Conservation (phyloP, 768 basidiomycete species). For the Podaxis sp. region DNA sequence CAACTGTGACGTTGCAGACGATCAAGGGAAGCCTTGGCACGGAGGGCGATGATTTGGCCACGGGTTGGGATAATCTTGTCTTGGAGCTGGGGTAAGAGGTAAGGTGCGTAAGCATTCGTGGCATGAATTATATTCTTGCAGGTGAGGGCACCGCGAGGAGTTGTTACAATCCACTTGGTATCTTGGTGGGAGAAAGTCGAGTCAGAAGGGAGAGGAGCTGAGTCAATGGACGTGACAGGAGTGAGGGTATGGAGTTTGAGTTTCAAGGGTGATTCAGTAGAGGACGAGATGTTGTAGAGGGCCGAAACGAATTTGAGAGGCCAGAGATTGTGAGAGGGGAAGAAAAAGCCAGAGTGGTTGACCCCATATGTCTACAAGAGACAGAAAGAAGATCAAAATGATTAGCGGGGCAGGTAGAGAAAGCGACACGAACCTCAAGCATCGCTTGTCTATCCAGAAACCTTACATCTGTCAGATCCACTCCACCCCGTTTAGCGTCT, state of each 20-base stretch:
- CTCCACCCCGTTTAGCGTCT: slow-evolving; percentile 36
- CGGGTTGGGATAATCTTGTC: slow-evolving; percentile 66
- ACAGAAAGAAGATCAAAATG: slow-evolving; percentile 1
- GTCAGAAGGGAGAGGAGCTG: slow-evolving; percentile 9
- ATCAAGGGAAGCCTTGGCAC: slow-evolving; percentile 32
- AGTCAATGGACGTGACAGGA: slow-evolving; percentile 51
- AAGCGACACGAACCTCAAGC: slow-evolving; percentile 34
- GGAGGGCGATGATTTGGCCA: slow-evolving; percentile 58
- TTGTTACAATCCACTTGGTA: slow-evolving; percentile 27
- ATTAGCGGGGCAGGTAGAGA: neutral
- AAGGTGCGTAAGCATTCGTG: slow-evolving; percentile 80
- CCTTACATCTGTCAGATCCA: slow-evolving; percentile 31
- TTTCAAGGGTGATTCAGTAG: slow-evolving; percentile 27
- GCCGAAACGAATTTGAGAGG: slow-evolving; percentile 79
- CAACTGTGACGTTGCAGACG: slow-evolving; percentile 44
- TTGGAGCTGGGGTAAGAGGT: slow-evolving; percentile 55
- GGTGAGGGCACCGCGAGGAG: slow-evolving; percentile 61
- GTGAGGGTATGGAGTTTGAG: slow-evolving; percentile 72
- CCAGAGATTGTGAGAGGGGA: slow-evolving; percentile 68
- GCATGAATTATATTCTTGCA: slow-evolving; percentile 77
- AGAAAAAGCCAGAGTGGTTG: slow-evolving; percentile 48
- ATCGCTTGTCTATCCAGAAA: slow-evolving; percentile 50
- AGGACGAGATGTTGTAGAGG: slow-evolving; percentile 36
- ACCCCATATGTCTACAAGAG: slow-evolving; percentile 39
- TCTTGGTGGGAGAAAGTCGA: neutral